A percentile compares a stretch with the other conserved stretches of the same genome.
phyloP scores from a whole-genome alignment of 1,139 yeast species.

The Pichia sp. region DNA sequence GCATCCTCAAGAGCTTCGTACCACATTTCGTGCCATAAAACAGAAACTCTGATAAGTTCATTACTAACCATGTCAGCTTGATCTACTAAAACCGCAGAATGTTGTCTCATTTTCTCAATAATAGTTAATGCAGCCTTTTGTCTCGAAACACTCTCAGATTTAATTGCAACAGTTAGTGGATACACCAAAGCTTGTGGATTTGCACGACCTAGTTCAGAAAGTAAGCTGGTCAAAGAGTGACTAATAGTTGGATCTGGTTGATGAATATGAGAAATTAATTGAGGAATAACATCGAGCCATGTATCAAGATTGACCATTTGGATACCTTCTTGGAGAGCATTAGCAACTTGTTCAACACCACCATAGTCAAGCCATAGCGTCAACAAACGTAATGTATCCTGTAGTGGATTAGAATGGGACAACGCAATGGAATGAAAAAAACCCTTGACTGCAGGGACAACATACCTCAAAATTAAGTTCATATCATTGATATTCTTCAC shows the following conservation, averaged over 20 bases:
- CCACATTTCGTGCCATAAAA: constrained; percentile 97
- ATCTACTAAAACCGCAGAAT: constrained; percentile 75
- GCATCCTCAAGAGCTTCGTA: constrained; percentile 97
- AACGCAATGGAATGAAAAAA: constrained; percentile 91
- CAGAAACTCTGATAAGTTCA: constrained; percentile 90
- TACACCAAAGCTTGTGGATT: constrained; percentile 97
- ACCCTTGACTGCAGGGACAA: constrained; percentile 90
- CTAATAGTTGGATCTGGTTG: constrained; percentile 88
- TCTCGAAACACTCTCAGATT: constrained; percentile 83
- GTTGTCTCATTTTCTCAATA: constrained; percentile 85
- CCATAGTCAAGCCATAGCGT: constrained; percentile 97
- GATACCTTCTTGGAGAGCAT: constrained; percentile 87
- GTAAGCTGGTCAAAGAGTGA: constrained; percentile 65
- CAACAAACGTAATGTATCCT: constrained; percentile 81
- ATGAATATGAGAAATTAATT: constrained; percentile 90
- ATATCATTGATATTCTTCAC: constrained; percentile 24
- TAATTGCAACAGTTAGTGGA: constrained; percentile 93
- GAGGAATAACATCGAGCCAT: constrained; percentile 95
- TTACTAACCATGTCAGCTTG: constrained; percentile 93
- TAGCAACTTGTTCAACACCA: constrained; percentile 84
- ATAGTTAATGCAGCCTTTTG: constrained; percentile 89
- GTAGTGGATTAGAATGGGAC: constrained; percentile 79
- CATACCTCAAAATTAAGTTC: constrained; percentile 57
- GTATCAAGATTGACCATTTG: constrained; percentile 83
- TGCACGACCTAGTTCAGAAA: constrained; percentile 85